Base-by-base conservation (phyloP, 495 filamentous ascomycete species). In the Jackrogersella minutella region DNA sequence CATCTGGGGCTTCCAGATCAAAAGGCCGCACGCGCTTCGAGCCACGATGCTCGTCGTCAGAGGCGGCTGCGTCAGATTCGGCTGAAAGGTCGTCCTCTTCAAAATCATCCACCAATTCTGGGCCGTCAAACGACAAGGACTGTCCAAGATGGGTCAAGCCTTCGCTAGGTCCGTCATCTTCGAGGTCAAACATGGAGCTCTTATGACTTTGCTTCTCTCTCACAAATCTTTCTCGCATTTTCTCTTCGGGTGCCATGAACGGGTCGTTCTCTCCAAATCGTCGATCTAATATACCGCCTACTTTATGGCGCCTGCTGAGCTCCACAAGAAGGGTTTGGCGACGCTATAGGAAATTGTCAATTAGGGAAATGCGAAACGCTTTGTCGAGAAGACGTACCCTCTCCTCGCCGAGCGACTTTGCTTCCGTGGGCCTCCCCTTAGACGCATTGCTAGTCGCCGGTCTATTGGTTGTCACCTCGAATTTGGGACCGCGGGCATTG, bases 251-350 rank as follows among this genome's bases (percentile, higher is more conserved):
- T 17, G 92, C 90, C 92, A 99, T 92, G 21, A 85, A 89, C 16
- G 93, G 91, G 72, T 99, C 93, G 64, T 95, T 91, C 78, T 99
- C 95, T 76, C 96, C 95, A 76, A 99, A 97, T 58, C 95, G 90
- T 64, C 91, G 87, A 80, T 99, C 95, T 56, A 95, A 73, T 66
- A 99, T 90, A 21, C 95, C 93, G 58, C 95, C 95, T 21, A 91
- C 88, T 79, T 97, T 98, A 74, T 93, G 91, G 4, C 90, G 86
- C 31, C 85, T 82, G 71, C 93, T 89, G 83, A 98, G 91, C 68
- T 98, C 93, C 8, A 90, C 85, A 16, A 97, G 77, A 5, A 97
- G 82, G 1, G 93, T 96, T 77, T 88, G 82, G 3, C 90, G 84
- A 46, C 93, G 85, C 89, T 93, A 52, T 33, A 16, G 3, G 3